Percentiles rank a stretch among this genome's conserved stretches.
These are phyloP conservation scores for Vachellia collinsii DNA, from an alignment of 306 rosid species.

Conservation along the genomic window DNA sequence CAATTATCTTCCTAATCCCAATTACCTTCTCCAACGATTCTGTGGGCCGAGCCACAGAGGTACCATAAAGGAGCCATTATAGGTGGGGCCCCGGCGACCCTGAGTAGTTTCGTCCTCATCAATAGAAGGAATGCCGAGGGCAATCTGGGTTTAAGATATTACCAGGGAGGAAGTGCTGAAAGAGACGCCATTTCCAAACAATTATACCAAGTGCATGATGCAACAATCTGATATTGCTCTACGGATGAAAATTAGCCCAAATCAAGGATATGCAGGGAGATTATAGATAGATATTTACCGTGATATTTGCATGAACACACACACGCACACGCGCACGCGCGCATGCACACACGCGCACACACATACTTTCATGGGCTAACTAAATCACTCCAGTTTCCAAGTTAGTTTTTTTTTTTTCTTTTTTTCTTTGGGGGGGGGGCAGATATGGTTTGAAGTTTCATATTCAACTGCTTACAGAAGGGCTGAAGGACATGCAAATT, in stretches of 20 bases:
- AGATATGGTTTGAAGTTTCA: not conserved
- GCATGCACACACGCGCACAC: not conserved
- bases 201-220: no score
- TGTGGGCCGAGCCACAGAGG: not conserved
- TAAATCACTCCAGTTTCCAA: not conserved
- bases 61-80: not conserved
- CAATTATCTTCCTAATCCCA: not conserved
- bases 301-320: not conserved
- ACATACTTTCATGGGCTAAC: not conserved
- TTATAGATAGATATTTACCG: not conserved
- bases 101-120: not conserved
- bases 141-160: no score
- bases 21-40: not conserved
- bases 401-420: not conserved
- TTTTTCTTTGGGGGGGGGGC: not conserved
- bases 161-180: no score
- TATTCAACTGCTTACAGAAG: not conserved
- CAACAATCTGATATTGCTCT: conserved; percentile 3
- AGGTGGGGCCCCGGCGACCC: not conserved
- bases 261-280: not conserved
- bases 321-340: no score
- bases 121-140: no score
- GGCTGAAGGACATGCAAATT: conserved; percentile 83
- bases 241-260: not conserved
- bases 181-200: no score